Percentiles rank a stretch among this genome's conserved stretches.
phyloP scores from a whole-genome alignment of 345 rosid species.

The Citrus maxima region DNA sequence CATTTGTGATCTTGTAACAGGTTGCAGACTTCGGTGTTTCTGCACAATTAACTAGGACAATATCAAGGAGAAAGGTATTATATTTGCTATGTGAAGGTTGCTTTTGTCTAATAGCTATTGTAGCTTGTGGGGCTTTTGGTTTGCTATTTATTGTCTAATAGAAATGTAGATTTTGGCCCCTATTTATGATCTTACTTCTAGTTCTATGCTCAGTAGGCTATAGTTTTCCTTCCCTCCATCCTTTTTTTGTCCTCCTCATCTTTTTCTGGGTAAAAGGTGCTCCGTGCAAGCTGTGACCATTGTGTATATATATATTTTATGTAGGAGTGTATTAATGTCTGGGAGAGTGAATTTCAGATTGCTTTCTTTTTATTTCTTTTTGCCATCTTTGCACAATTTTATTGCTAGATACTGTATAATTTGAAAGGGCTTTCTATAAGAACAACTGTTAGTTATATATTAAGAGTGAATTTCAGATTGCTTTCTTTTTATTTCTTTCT shows the following conservation, averaged over 20 bases:
- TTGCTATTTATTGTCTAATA: not conserved
- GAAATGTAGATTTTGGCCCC: not conserved
- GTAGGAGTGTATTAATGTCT: not conserved
- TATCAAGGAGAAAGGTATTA: conserved; percentile 96
- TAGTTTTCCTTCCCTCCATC: not conserved
- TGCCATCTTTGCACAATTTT: not conserved
- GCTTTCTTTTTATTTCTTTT: not conserved
- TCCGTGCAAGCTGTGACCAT: not conserved
- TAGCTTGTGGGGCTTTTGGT: not conserved
- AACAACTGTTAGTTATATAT: not conserved
- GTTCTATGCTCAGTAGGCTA: not conserved
- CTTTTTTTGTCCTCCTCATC: not conserved
- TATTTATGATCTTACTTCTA: not conserved
- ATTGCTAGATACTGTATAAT: not conserved
- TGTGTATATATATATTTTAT: not conserved
- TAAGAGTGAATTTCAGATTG: too few species aligned
- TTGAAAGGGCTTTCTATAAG: not conserved
- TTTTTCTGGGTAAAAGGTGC: not conserved
- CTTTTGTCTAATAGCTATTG: conserved; percentile 1
- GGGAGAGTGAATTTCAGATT: not conserved
- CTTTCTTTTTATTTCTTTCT: not conserved
- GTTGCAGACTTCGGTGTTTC: conserved; percentile 99
- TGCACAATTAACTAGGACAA: conserved; percentile 96
- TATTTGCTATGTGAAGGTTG: conserved; percentile 17
- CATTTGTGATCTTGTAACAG: conserved; percentile 41